Evolutionary conservation across 139 green algal species (phyloP).

Genomic region (Chlorella sorokiniana): DNA sequence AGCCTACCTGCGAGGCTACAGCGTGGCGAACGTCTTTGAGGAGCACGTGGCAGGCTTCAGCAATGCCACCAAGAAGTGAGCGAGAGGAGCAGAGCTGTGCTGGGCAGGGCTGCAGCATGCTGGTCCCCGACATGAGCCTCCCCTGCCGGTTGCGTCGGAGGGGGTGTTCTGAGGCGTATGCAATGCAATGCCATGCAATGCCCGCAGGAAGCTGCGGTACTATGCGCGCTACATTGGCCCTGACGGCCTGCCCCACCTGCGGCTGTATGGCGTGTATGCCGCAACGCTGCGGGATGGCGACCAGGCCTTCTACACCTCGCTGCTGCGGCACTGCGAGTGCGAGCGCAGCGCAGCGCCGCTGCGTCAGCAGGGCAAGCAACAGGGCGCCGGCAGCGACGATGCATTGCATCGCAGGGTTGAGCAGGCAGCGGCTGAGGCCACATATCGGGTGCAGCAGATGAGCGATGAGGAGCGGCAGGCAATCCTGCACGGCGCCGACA

Average conservation of each 20-base stretch:
- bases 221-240: constrained; percentile 31
- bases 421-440: background rate
- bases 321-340: constrained; percentile 8
- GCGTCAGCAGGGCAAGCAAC: background rate
- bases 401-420: background rate
- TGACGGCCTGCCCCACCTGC: constrained; percentile 13
- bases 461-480: background rate
- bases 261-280: constrained; percentile 27
- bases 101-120: too few relatives aligned
- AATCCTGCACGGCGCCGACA: background rate
- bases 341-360: background rate
- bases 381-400: background rate
- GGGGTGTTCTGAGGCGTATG: too few relatives aligned
- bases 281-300: constrained; percentile 8
- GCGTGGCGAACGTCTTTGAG: constrained; percentile 52
- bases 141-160: too few relatives aligned
- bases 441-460: background rate
- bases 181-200: too few relatives aligned
- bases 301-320: background rate
- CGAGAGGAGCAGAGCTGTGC: background rate
- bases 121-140: too few relatives aligned
- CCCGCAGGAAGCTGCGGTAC: constrained; percentile 33
- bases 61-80: constrained; percentile 45
- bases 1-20: constrained; percentile 52
- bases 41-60: constrained; percentile 33